A percentile compares a stretch with the other conserved stretches of the same genome.
Evolutionary conservation across 192 early-diverging fungal species (phyloP).

Genomic region (Kappamyces sp.): DNA sequence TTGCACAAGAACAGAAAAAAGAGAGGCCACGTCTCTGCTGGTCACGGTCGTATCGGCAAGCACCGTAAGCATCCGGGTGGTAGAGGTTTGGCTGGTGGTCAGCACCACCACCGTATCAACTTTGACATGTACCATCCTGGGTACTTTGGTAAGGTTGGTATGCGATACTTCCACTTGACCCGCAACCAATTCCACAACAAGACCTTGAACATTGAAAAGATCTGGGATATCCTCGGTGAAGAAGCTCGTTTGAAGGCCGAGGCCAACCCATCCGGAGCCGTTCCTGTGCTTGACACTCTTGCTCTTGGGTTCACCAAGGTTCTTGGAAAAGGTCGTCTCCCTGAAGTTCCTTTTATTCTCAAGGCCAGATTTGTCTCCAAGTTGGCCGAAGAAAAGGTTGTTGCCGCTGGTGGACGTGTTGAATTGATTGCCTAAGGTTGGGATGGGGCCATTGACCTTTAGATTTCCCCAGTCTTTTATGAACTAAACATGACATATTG

Average conservation of each 20-base stretch:
- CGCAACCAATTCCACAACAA: constrained; percentile 78
- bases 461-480: too few relatives aligned
- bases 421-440: constrained; percentile 48
- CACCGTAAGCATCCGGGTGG: constrained; percentile 99
- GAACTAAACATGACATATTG: too few relatives aligned
- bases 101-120: constrained; percentile 99
- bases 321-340: constrained; percentile 87
- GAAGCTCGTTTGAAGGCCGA: constrained; percentile 75
- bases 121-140: constrained; percentile 99
- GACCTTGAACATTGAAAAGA: constrained; percentile 87
- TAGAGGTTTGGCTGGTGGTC: constrained; percentile 99
- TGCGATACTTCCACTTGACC: constrained; percentile 98
- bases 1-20: constrained; percentile 86
- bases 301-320: constrained; percentile 90
- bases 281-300: constrained; percentile 81
- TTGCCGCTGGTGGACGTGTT: constrained; percentile 82
- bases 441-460: too few relatives aligned
- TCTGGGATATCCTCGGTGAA: constrained; percentile 86
- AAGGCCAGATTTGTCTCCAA: constrained; percentile 88
- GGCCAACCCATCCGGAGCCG: constrained; percentile 74
- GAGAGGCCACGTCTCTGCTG: constrained; percentile 99
- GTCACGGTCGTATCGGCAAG: constrained; percentile 99
- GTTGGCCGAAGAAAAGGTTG: constrained; percentile 97
- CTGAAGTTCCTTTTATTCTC: constrained; percentile 87
- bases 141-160: constrained; percentile 99